Evolutionary conservation across 305 asterid genomes (phyloP).

Genomic region (Solanum chacoense): DNA sequence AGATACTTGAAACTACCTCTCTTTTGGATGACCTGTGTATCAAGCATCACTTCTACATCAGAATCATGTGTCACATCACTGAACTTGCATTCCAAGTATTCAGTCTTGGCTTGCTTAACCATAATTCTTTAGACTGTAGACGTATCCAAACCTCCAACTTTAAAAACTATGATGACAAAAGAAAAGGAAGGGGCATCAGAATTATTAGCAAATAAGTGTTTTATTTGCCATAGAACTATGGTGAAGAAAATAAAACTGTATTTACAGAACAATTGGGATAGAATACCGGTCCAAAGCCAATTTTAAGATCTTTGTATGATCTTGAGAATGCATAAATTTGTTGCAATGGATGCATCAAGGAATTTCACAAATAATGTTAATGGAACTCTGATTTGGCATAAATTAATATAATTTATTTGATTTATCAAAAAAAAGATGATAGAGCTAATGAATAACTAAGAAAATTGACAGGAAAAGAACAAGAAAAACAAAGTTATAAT

Average conservation of each 20-base stretch:
- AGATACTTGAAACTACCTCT: background rate
- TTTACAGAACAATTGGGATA: background rate
- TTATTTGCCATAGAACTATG: background rate
- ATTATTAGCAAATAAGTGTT: background rate
- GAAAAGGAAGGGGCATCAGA: background rate
- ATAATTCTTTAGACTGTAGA: background rate
- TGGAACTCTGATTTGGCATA: background rate
- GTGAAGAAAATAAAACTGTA: background rate
- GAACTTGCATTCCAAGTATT: background rate
- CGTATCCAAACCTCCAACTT: background rate
- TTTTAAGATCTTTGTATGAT: background rate
- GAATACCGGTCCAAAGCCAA: background rate
- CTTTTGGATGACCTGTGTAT: background rate
- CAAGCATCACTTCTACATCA: background rate
- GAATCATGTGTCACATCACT: background rate
- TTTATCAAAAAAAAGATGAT: background rate
- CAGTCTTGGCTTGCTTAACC: background rate
- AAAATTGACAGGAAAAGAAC: background rate
- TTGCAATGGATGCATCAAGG: background rate
- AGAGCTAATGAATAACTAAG: background rate
- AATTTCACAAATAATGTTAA: background rate
- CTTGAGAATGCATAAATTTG: background rate
- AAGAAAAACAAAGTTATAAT: background rate
- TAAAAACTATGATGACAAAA: background rate
- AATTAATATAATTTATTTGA: background rate